phyloP scores from a whole-genome alignment of 345 rosid species.

The Linum tenue region DNA sequence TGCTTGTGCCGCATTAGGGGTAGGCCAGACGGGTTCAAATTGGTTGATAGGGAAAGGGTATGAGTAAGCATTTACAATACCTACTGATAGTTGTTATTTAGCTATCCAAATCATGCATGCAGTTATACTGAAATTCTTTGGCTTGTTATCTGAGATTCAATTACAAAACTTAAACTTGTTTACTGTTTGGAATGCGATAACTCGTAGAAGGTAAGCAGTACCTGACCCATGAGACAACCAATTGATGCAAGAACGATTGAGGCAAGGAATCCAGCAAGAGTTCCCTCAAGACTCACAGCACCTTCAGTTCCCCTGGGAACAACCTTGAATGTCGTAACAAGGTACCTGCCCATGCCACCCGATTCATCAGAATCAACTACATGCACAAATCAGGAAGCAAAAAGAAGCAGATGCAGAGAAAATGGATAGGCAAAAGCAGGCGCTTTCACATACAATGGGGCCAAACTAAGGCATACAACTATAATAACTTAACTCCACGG shows the following conservation, averaged over 20 bases:
- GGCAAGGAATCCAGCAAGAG: slow-evolving; percentile 76
- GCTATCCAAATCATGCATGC: no score
- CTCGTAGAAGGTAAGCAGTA: slow-evolving; percentile 18
- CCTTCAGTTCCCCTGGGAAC: slow-evolving; percentile 98
- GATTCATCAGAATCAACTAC: neutral
- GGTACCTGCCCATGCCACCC: slow-evolving; percentile 41
- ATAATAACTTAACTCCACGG: neutral
- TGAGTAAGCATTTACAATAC: no score
- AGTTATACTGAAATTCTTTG: no score
- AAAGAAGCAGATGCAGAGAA: no score
- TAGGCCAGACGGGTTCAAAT: no score
- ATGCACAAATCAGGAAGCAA: neutral
- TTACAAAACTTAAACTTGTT: neutral
- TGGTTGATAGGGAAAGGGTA: no score
- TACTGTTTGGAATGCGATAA: no score
- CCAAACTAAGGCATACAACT: no score
- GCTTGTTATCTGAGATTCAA: neutral
- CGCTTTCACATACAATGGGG: no score
- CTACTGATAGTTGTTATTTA: no score
- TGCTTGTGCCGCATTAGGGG: no score
- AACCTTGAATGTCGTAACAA: slow-evolving; percentile 71
- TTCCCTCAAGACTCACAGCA: slow-evolving; percentile 93
- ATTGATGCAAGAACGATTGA: slow-evolving; percentile 57
- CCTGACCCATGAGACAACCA: slow-evolving; percentile 66
- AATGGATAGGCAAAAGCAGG: no score